A percentile compares a stretch with the other conserved stretches of the same genome.
phyloP scores from a whole-genome alignment of 768 basidiomycete genomes.

The Tulasnella sp. region DNA sequence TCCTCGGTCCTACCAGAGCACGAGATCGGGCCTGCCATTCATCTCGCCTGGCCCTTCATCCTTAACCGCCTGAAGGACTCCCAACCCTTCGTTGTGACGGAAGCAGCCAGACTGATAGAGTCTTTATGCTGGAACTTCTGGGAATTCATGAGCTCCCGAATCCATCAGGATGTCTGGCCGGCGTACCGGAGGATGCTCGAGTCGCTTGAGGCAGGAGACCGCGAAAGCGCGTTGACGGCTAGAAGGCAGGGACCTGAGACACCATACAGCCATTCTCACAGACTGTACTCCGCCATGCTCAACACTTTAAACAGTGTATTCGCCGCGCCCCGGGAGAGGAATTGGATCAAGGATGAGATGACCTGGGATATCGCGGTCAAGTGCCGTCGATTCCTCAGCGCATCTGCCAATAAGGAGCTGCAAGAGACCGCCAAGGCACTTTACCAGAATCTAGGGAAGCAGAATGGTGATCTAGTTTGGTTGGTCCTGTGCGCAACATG shows the following conservation, averaged over 20 bases:
- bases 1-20: constrained; percentile 55
- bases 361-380: constrained; percentile 72
- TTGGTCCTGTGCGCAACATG: constrained; percentile 48
- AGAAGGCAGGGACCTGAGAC: constrained; percentile 33
- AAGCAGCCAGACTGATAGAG: constrained; percentile 64
- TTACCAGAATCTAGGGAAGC: constrained; percentile 45
- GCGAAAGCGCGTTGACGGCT: constrained; percentile 47
- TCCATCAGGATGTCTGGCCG: constrained; percentile 95
- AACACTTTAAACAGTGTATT: constrained; percentile 50
- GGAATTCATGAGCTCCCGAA: constrained; percentile 69
- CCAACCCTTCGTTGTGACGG: constrained; percentile 69
- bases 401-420: constrained; percentile 57
- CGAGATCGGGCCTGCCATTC: constrained; percentile 71
- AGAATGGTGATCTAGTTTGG: constrained; percentile 81
- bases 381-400: constrained; percentile 67
- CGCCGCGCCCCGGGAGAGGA: constrained; percentile 23
- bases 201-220: constrained; percentile 51
- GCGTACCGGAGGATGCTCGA: constrained; percentile 52
- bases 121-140: constrained; percentile 58
- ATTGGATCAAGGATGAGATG: constrained; percentile 44
- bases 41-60: constrained; percentile 90
- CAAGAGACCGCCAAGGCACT: constrained; percentile 53
- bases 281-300: constrained; percentile 65
- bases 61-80: constrained; percentile 66
- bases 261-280: constrained; percentile 69